A percentile compares a stretch with the other conserved stretches of the same genome.
phyloP scores from a whole-genome alignment of 2,329 filamentous ascomycete species.

The Orbilia brochopaga region DNA sequence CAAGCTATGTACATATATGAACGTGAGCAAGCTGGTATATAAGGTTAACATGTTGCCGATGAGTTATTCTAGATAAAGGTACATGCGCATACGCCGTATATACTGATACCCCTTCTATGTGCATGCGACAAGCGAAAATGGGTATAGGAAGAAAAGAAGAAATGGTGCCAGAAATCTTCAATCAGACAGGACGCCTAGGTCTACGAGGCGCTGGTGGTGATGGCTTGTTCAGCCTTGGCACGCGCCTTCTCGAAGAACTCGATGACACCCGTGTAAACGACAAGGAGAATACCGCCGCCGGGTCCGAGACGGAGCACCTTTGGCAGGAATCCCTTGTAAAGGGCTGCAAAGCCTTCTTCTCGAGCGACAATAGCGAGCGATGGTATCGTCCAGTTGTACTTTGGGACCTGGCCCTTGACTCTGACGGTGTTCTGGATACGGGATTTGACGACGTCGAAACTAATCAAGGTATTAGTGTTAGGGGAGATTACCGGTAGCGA shows the following conservation, averaged over 20 bases:
- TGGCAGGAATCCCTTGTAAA: slow-evolving; percentile 97
- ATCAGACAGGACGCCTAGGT: not conserved
- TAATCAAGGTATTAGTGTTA: slow-evolving; percentile 17
- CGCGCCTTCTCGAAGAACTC: slow-evolving; percentile 85
- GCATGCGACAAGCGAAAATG: slow-evolving; percentile 8
- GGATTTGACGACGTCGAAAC: slow-evolving; percentile 94
- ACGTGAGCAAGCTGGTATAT: slow-evolving; percentile 20
- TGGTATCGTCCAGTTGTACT: slow-evolving; percentile 99
- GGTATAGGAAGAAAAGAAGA: slow-evolving; percentile 22
- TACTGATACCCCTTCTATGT: slow-evolving; percentile 30
- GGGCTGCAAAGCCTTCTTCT: slow-evolving; percentile 87
- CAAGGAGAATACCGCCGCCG: slow-evolving; percentile 72
- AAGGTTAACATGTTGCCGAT: not conserved
- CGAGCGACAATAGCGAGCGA: slow-evolving; percentile 82
- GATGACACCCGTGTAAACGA: slow-evolving; percentile 86
- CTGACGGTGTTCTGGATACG: slow-evolving; percentile 93
- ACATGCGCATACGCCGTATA: slow-evolving; percentile 35
- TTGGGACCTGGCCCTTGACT: slow-evolving; percentile 78
- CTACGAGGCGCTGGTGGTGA: slow-evolving; percentile 12
- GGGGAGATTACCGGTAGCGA: not conserved
- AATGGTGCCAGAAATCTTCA: not conserved
- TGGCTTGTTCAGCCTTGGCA: slow-evolving; percentile 51
- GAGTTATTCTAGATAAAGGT: not conserved
- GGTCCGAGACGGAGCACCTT: slow-evolving; percentile 77
- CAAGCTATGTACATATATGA: slow-evolving; percentile 25